Conservation (phyloP, 2,329 filamentous ascomycete species). For the Stromatinia cepivora region DNA sequence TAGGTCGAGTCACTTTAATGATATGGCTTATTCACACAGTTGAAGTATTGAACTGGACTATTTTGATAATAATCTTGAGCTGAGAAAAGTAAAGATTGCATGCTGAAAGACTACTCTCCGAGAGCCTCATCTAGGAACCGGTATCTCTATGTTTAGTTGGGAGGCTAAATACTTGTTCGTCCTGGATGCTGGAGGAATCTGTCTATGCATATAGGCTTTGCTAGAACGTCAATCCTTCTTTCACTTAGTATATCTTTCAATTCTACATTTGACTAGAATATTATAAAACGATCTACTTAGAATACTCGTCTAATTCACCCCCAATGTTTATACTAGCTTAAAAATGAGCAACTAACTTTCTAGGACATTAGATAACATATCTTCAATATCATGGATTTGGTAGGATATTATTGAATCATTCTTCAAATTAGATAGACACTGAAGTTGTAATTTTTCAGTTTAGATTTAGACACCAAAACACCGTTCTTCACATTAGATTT, state of each 20-base stretch:
- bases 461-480: not conserved
- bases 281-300: not conserved
- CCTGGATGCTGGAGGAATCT: not conserved
- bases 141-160: not conserved
- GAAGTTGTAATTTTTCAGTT: not conserved
- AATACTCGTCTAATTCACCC: not conserved
- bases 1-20: not conserved
- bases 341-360: not conserved
- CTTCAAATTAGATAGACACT: not conserved
- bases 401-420: not conserved
- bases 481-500: not conserved
- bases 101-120: not conserved
- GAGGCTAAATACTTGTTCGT: not conserved
- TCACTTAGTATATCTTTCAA: too few species aligned
- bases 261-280: not conserved
- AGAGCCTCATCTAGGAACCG: not conserved
- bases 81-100: not conserved
- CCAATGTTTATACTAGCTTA: not conserved
- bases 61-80: not conserved
- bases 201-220: too few species aligned
- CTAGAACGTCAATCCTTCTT: not conserved
- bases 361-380: not conserved
- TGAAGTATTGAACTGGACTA: not conserved
- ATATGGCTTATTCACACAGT: too few species aligned
- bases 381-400: not conserved